Evolutionary conservation across 176 grass and related monocot genomes (phyloP), one percentile per base, ranked within the genome.

Genomic region (Ampelocalamus luodianensis): DNA sequence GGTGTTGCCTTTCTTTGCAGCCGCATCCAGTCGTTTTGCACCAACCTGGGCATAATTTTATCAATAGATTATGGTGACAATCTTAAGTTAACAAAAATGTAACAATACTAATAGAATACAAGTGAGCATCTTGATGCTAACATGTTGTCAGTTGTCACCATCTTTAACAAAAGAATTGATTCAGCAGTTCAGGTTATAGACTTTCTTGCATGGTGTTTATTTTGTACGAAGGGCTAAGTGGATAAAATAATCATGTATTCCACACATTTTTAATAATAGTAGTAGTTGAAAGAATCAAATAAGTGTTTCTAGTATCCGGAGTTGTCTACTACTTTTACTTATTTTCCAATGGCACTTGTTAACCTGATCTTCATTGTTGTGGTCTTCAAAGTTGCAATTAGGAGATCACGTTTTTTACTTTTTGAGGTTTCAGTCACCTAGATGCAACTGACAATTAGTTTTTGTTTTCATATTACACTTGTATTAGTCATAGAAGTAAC

Each of bases 21-120:
- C 90, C 1, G 83, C 91, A 71, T 98, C 89, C 72, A 95, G 71
- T 69, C 96, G 91, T 46, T 93, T 92, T 42, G 93, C 91, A 68
- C 96, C 96, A 86, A 95, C 12, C 96, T 98, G 74, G 12, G 53
- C 8, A 18, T 48, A 63, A 71, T 65, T 4, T 42, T 67, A 68
- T 53, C 10, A 62, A 39, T n/a, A 29, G 5, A 60, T 43, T 50
- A 55, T 32, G 40, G 22, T 54, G 20, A 15, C 6, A 46, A 83
- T 60, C 14, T 2, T 34, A 83, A 53, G 26, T 1, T 49, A 42
- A 49, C 29, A 29, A 32, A 49, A 39, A 23, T 9, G 10, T 72
- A n/a, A 65, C 55, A 12, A 23, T 68, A 23, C 10, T 11, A 80
- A 38, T 45, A 22, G 9, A 73, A 38, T 5, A 10, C 23, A 56